Evolutionary conservation across 2,329 filamentous ascomycete species (phyloP), one percentile per base, ranked within the genome.

Genomic region (Diaporthe sp.): DNA sequence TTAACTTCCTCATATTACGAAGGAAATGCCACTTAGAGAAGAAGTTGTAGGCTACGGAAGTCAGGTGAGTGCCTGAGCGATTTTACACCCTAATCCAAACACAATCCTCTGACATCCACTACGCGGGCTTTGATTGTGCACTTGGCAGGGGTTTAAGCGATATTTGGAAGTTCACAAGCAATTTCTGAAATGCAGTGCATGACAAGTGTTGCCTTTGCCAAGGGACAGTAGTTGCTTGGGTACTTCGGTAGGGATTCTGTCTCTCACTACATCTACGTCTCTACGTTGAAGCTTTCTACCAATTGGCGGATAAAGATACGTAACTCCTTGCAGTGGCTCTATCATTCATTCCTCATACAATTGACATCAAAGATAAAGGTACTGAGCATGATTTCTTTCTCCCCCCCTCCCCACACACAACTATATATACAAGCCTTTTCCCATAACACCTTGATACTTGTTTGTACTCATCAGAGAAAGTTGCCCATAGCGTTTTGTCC

Each of bases 121-220:
- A 13, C 61, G 22, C 4, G 9, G 37, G 31, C 12, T 25, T 68
- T 34, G 15, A 51, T 22, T 37, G 5, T 7, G 28, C n/a, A 67
- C 62, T 67, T 67, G 62, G 44, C 62, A 67, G 62, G 44, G 44
- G 62, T 22, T n/a, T 67, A 67, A 67, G 62, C 44, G 62, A 51
- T 22, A 67, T 51, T 51, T 13, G 28, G n/a, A n/a, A 37, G 17
- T 28, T 6, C 13, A n/a, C 13, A 17, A 19, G 15, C 19, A 68
- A n/a, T 51, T 12, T 51, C 19, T 51, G 10, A 37, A 15, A n/a
- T 49, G 25, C 25, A 15, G 4, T 49, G 31, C 62, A 39, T 51
- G 44, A 68, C 44, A 68, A 51, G 46, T 37, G 28, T 65, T 22
- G 60, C 25, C 28, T 37, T 10, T 17, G 44, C 62, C 62, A 68